These are phyloP conservation scores for Aureobasidium sp. DNA, from an alignment of 2,329 filamentous ascomycete species.

Conservation along the genomic window DNA sequence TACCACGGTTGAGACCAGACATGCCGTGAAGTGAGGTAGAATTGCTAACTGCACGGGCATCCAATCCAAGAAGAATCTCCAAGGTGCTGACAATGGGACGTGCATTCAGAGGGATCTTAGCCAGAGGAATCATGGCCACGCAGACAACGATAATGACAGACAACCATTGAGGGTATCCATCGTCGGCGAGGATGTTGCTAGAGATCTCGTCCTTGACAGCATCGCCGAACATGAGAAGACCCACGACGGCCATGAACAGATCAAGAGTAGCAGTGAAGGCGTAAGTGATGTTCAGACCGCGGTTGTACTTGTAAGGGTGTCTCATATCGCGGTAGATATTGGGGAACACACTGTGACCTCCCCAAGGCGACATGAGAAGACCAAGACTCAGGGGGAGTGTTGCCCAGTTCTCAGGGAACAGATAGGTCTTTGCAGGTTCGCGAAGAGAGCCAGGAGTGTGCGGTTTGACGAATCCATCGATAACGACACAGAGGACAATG, in stretches of 20 bases:
- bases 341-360: conserved; percentile 69
- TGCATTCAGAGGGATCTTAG: conserved; percentile 87
- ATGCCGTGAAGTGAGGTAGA: conserved; percentile 47
- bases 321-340: conserved; percentile 76
- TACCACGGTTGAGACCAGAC: conserved; percentile 50
- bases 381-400: conserved; percentile 84
- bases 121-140: conserved; percentile 87
- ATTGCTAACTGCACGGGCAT: conserved; percentile 47
- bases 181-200: conserved; percentile 71
- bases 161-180: conserved; percentile 65
- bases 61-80: conserved; percentile 73
- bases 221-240: conserved; percentile 92
- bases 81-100: conserved; percentile 80
- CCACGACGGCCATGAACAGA: conserved; percentile 70
- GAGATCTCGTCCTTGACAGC: conserved; percentile 84
- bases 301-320: conserved; percentile 73
- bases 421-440: conserved; percentile 69
- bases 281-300: conserved; percentile 73
- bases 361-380: conserved; percentile 77
- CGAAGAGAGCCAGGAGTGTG: conserved; percentile 73
- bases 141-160: conserved; percentile 78
- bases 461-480: conserved; percentile 81
- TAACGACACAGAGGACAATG: conserved; percentile 76
- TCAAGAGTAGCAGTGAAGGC: conserved; percentile 78
- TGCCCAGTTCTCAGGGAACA: conserved; percentile 80